Percentiles rank a stretch among this genome's conserved stretches.
phyloP scores from a whole-genome alignment of 2,329 filamentous ascomycete species.

The Colletotrichum tabaci region DNA sequence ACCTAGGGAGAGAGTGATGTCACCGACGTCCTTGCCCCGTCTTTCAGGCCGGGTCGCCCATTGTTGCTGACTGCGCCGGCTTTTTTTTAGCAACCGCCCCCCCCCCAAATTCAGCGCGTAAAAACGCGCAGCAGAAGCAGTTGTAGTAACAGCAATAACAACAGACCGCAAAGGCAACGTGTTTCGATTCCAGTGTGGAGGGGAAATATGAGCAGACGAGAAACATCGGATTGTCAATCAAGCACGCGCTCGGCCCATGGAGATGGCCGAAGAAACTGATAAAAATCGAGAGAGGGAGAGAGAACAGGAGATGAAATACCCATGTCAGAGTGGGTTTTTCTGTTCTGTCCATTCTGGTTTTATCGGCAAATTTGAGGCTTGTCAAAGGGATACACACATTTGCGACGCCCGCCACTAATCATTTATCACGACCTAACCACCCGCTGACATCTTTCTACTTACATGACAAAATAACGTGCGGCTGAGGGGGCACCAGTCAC shows the following conservation, averaged over 20 bases:
- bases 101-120: background rate
- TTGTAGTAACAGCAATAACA: background rate
- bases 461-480: no score
- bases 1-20: background rate
- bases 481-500: no score
- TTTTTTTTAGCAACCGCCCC: slow-evolving; percentile 3
- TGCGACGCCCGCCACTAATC: no score
- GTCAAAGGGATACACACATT: no score
- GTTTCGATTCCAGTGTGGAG: slow-evolving; percentile 4
- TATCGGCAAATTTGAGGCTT: no score
- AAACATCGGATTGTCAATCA: slow-evolving; percentile 19
- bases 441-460: no score
- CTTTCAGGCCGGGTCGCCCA: background rate
- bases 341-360: no score
- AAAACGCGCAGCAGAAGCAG: background rate
- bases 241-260: slow-evolving; percentile 1
- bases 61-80: slow-evolving; percentile 7
- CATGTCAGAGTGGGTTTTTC: no score
- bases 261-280: background rate
- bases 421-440: no score
- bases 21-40: background rate
- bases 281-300: no score
- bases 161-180: slow-evolving; percentile 10
- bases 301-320: no score
- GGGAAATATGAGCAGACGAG: background rate